phyloP scores from a whole-genome alignment of 1,284 basidiomycete species.

The Mycosarcoma maydis region DNA sequence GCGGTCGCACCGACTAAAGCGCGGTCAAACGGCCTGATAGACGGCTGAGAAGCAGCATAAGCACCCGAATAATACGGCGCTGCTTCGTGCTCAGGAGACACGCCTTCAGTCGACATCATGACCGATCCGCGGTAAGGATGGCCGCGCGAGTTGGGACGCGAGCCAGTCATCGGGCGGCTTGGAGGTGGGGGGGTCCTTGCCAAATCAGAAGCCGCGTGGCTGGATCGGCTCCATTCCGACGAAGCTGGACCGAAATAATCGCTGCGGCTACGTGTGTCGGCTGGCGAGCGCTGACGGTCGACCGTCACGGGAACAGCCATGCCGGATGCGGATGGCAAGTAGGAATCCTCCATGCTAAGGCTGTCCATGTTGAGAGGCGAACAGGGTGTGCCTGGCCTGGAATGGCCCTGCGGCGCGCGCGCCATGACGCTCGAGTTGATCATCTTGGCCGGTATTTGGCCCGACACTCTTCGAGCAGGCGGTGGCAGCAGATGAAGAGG shows the following conservation, averaged over 20 bases:
- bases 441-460: conserved; percentile 2
- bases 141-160: conserved; percentile 16
- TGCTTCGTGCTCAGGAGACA: conserved; percentile 16
- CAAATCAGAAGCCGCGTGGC: conserved; percentile 4
- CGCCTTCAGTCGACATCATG: conserved; percentile 12
- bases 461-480: conserved; percentile 1
- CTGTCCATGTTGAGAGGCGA: conserved; percentile 51
- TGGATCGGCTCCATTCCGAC: conserved; percentile 18
- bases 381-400: conserved; percentile 46
- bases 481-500: conserved; percentile 1
- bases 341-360: conserved; percentile 43
- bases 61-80: conserved; percentile 9
- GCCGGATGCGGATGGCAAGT: conserved; percentile 30
- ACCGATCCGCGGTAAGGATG: conserved; percentile 9
- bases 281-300: conserved; percentile 27
- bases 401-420: conserved; percentile 15
- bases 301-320: conserved; percentile 17
- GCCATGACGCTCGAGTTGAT: conserved; percentile 10
- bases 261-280: conserved; percentile 21
- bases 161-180: background rate
- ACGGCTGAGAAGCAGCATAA: conserved; percentile 2
- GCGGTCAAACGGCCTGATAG: conserved; percentile 7
- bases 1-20: conserved; percentile 1
- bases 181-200: conserved; percentile 19
- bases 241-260: conserved; percentile 37